Conservation (phyloP, 176 grass and related monocot genomes). For the Oryza glaberrima region DNA sequence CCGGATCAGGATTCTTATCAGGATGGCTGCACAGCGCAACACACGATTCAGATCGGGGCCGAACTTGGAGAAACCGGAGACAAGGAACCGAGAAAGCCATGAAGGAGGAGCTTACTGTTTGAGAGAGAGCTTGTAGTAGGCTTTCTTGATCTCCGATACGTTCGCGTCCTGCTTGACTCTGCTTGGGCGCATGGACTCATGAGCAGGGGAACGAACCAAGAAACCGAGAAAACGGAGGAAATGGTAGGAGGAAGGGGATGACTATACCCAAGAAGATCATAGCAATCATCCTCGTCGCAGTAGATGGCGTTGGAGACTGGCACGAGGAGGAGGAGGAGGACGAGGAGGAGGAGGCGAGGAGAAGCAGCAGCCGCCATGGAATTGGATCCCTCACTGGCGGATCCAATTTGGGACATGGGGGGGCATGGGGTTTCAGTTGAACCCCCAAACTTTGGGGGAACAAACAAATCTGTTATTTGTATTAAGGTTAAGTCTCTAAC, state of each 20-base stretch:
- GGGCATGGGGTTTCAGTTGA: too few relatives aligned
- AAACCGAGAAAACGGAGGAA: neutral
- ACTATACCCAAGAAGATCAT: conserved; percentile 87
- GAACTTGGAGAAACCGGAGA: conserved; percentile 1
- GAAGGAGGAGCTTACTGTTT: conserved; percentile 57
- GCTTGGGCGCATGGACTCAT: neutral
- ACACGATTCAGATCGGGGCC: neutral
- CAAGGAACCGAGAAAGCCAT: neutral
- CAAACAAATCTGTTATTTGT: too few relatives aligned
- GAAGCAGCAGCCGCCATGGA: conserved; percentile 44
- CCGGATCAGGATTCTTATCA: conserved; percentile 93
- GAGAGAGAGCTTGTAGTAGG: conserved; percentile 97
- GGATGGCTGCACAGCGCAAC: conserved; percentile 65
- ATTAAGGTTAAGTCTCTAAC: too few relatives aligned
- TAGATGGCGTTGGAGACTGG: conserved; percentile 65
- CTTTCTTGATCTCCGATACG: conserved; percentile 88
- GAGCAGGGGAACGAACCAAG: neutral
- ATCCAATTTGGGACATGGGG: too few relatives aligned
- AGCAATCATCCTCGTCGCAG: conserved; percentile 97
- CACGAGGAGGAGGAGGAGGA: conserved; percentile 27
- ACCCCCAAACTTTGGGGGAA: too few relatives aligned
- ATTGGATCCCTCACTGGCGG: conserved; percentile 10
- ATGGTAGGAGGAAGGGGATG: neutral
- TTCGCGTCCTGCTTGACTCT: conserved; percentile 88
- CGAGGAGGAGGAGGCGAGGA: neutral